A percentile compares a stretch with the other conserved stretches of the same genome.
Conservation (phyloP, 495 filamentous ascomycete species). For the Penicillium bovifimosum region DNA sequence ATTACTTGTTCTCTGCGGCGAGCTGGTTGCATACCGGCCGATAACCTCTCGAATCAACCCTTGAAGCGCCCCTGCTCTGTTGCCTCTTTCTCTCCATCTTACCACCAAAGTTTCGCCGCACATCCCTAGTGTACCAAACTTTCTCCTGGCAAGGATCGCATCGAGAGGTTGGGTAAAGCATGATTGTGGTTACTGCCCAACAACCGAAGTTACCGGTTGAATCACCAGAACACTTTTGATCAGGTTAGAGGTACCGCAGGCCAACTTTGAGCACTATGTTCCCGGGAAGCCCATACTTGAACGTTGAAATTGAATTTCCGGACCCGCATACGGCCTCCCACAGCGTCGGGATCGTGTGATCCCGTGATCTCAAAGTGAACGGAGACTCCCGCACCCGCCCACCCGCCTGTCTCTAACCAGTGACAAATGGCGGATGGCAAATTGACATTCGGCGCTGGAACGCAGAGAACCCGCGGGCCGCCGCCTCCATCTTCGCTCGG, state of each 20-base stretch:
- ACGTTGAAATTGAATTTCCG: constrained; percentile 44
- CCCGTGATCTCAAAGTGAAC: constrained; percentile 42
- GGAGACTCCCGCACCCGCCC: constrained; percentile 35
- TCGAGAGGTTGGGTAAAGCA: constrained; percentile 14
- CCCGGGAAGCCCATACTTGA: constrained; percentile 13
- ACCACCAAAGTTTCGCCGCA: constrained; percentile 17
- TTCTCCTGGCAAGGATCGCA: constrained; percentile 29
- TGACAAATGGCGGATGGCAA: constrained; percentile 36
- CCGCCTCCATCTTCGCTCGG: constrained; percentile 14
- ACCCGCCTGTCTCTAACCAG: constrained; percentile 28
- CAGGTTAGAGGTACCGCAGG: neutral
- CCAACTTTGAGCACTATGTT: constrained; percentile 10
- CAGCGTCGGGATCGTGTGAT: constrained; percentile 34
- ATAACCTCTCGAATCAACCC: constrained; percentile 25
- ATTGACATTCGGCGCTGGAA: constrained; percentile 24
- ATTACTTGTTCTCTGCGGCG: constrained; percentile 20
- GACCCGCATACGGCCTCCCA: constrained; percentile 42
- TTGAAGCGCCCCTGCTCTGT: constrained; percentile 27
- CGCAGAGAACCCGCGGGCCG: constrained; percentile 24
- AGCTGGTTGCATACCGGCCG: constrained; percentile 14
- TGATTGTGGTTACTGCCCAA: constrained; percentile 27
- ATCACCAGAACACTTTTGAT: constrained; percentile 1
- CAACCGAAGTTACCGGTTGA: constrained; percentile 14
- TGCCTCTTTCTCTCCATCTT: constrained; percentile 28
- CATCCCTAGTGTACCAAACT: constrained; percentile 24